Evolutionary conservation across 345 rosid genomes (phyloP).

Genomic region (Acer negundo): DNA sequence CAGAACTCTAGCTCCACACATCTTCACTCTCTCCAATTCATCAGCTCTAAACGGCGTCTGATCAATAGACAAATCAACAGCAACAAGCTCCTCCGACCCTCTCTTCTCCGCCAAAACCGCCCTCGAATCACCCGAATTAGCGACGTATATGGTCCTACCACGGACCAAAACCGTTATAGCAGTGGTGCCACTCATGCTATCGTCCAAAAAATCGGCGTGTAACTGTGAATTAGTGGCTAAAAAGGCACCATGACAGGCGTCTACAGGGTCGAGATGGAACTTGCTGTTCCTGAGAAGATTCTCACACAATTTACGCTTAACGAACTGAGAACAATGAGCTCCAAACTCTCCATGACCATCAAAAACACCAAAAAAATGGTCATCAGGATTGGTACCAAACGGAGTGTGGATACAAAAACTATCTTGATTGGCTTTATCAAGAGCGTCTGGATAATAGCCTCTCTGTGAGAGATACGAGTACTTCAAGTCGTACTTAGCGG

Average conservation of each 20-base stretch:
- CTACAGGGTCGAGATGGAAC: conserved; percentile 67
- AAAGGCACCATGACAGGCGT: conserved; percentile 74
- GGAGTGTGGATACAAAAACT: conserved; percentile 96
- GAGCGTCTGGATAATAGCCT: conserved; percentile 95
- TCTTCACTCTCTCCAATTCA: conserved; percentile 85
- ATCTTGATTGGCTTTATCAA: conserved; percentile 96
- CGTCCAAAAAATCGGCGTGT: conserved; percentile 75
- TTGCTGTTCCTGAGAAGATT: conserved; percentile 69
- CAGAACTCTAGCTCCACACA: conserved; percentile 92
- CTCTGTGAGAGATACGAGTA: conserved; percentile 86
- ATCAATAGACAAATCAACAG: conserved; percentile 87
- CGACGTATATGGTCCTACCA: conserved; percentile 74
- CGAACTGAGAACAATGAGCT: conserved; percentile 92
- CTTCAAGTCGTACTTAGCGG: conserved; percentile 59
- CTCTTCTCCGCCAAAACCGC: conserved; percentile 85
- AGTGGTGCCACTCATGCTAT: conserved; percentile 96
- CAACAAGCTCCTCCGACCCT: conserved; percentile 74
- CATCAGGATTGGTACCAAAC: conserved; percentile 63
- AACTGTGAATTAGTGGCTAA: conserved; percentile 72
- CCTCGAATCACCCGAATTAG: conserved; percentile 91
- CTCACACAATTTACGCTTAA: conserved; percentile 73
- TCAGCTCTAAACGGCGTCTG: conserved; percentile 90
- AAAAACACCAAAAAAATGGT: conserved; percentile 93
- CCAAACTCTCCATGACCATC: conserved; percentile 98
- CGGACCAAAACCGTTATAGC: conserved; percentile 88